phyloP scores from a whole-genome alignment of 306 rosid species.

The Crataegus laevigata region DNA sequence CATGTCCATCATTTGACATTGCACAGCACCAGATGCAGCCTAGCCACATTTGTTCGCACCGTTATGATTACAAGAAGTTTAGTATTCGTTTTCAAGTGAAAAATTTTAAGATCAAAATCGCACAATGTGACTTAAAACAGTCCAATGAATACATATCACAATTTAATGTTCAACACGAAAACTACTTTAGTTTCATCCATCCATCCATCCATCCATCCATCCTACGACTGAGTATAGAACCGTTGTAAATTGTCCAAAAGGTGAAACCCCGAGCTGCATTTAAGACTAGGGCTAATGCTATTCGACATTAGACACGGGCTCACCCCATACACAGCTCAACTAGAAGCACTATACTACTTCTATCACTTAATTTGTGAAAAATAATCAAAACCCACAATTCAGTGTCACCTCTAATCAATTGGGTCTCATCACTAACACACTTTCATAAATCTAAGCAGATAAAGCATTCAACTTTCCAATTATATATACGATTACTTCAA shows the following conservation, averaged over 20 bases:
- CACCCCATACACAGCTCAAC: neutral
- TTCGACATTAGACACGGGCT: neutral
- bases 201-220: neutral
- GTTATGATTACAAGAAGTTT: neutral
- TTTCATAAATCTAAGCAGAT: neutral
- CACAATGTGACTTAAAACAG: neutral
- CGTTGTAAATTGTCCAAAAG: neutral
- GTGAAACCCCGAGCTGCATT: neutral
- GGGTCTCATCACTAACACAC: neutral
- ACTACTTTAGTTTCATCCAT: neutral
- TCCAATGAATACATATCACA: neutral
- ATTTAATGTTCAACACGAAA: neutral
- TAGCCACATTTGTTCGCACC: constrained; percentile 25
- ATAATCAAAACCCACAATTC: neutral
- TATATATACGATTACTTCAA: neutral
- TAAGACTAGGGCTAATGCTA: neutral
- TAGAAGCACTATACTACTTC: neutral
- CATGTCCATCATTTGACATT: constrained; percentile 91
- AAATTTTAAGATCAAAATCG: neutral
- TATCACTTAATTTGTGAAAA: neutral
- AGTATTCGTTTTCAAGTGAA: neutral
- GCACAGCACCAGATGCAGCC: constrained; percentile 99
- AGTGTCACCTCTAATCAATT: neutral
- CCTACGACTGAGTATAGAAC: neutral
- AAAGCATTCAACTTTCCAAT: neutral